Base-by-base conservation (phyloP, 2,329 filamentous ascomycete species). In the Diplodia seriata region DNA sequence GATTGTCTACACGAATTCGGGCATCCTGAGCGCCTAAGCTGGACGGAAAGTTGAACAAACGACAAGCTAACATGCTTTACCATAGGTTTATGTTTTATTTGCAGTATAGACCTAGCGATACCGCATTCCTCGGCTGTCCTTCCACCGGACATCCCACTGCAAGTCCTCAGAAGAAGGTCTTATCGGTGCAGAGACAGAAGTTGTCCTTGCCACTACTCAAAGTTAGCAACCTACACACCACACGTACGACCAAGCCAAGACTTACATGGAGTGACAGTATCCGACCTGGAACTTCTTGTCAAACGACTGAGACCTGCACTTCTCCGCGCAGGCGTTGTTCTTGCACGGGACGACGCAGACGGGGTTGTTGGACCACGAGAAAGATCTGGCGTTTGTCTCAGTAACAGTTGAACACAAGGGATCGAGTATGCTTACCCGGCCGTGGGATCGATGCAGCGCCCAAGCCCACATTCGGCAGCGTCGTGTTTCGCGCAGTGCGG, bases 201-300 rank as follows among this genome's bases (percentile, higher is more conserved):
- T 47, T 20, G 43, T 47, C 15, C 5, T 47, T 47, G 43, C 43
- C 43, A 47, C 43, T 47, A 11, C 6, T 7, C 7, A 47, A 47
- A 3, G 43, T 47, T 20, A 47, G 4, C 18, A 20, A 47, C 43
- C 15, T 11, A 9, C 43, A 47, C 18, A 20, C 18, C 1, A 20
- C 18, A 26, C 23, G 23, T 26, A 47, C 43, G n/a, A 18, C 9
- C 5, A 18, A 47, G 18, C 18, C 18, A 20, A 20, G 20, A 20
- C 43, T 47, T 47, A 47, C 43, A 47, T 47, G 9, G 43, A 47
- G 43, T 47, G 43, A 47, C 43, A 47, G 43, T 47, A 47, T 20
- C 43, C 43, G 43, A 47, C 43, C 43, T 20, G 18, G 15, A 20
- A 47, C 43, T 47, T 47, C 43, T 7, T 47, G 7, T 47, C 18